Evolutionary conservation across 495 filamentous ascomycete species (phyloP).

Genomic region (Aspergillus egyptiacus): DNA sequence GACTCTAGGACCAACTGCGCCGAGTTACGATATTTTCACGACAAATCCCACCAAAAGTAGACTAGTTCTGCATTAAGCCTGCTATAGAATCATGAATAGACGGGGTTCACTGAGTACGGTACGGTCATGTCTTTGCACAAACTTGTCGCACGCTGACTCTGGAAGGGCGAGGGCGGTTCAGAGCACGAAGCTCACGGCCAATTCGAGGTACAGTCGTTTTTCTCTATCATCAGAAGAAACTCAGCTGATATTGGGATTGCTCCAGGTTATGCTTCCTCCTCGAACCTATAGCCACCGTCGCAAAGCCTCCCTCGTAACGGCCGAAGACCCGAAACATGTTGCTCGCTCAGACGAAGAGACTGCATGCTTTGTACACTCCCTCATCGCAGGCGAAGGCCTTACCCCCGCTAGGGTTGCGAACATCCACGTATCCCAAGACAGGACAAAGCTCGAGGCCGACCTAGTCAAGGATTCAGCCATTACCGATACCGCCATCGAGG

Average conservation of each 20-base stretch:
- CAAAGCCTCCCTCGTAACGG: slow-evolving; percentile 75
- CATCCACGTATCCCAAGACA: slow-evolving; percentile 8
- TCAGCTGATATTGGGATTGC: background rate
- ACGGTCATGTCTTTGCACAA: slow-evolving; percentile 1
- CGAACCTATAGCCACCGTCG: slow-evolving; percentile 63
- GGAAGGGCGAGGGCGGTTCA: slow-evolving; percentile 29
- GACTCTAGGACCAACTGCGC: no score
- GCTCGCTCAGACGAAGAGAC: slow-evolving; percentile 46
- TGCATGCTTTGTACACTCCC: slow-evolving; percentile 76
- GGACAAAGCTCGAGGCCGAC: slow-evolving; percentile 16
- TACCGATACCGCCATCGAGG: slow-evolving; percentile 16
- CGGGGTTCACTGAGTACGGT: background rate
- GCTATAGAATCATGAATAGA: slow-evolving; percentile 11
- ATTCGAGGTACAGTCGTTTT: slow-evolving; percentile 37
- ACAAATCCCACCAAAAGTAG: no score
- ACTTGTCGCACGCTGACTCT: slow-evolving; percentile 6
- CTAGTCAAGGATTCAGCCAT: slow-evolving; percentile 20
- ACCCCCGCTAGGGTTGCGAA: slow-evolving; percentile 11
- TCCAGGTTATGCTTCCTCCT: slow-evolving; percentile 72
- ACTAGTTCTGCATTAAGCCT: background rate
- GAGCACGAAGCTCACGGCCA: slow-evolving; percentile 43
- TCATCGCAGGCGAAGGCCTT: slow-evolving; percentile 53
- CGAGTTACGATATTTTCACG: no score
- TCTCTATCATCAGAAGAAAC: background rate
- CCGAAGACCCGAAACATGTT: slow-evolving; percentile 40